These are phyloP conservation scores for Lactifluus pinguis DNA, from an alignment of 768 basidiomycete species.

Conservation along the genomic window DNA sequence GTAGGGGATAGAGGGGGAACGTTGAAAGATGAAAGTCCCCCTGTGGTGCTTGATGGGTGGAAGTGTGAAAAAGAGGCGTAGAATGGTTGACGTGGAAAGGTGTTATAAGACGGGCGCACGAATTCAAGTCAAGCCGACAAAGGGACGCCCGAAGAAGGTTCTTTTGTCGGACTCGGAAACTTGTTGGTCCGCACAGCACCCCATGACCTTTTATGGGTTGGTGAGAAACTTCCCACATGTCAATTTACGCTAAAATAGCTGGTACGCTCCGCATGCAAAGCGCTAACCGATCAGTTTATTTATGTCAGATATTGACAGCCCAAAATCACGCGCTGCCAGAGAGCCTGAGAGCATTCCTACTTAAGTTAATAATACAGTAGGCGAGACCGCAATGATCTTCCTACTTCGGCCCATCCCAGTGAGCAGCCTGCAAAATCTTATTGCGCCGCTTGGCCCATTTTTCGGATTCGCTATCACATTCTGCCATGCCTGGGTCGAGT, in stretches of 20 bases:
- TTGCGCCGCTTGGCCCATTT: too few species aligned
- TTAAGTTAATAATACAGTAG: too few species aligned
- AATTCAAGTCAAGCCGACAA: not conserved
- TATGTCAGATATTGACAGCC: too few species aligned
- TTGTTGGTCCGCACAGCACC: not conserved
- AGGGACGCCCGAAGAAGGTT: too few species aligned
- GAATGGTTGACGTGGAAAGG: not conserved
- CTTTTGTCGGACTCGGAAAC: not conserved
- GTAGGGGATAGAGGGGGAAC: not conserved
- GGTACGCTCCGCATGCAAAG: too few species aligned
- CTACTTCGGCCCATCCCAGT: slow-evolving; percentile 2
- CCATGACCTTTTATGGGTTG: not conserved
- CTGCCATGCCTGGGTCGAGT: slow-evolving; percentile 19
- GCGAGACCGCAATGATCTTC: too few species aligned
- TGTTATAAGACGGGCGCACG: not conserved
- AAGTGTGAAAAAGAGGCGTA: not conserved
- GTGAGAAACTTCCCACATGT: not conserved
- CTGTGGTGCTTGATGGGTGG: not conserved
- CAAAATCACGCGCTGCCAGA: too few species aligned
- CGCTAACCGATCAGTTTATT: too few species aligned
- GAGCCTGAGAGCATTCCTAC: too few species aligned
- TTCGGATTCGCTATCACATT: slow-evolving; percentile 34
- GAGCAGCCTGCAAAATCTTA: not conserved
- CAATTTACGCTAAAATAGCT: too few species aligned
- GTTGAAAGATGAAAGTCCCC: not conserved